Evolutionary conservation across 257 asterid species (phyloP).

Genomic region (Buddleja alternifolia): DNA sequence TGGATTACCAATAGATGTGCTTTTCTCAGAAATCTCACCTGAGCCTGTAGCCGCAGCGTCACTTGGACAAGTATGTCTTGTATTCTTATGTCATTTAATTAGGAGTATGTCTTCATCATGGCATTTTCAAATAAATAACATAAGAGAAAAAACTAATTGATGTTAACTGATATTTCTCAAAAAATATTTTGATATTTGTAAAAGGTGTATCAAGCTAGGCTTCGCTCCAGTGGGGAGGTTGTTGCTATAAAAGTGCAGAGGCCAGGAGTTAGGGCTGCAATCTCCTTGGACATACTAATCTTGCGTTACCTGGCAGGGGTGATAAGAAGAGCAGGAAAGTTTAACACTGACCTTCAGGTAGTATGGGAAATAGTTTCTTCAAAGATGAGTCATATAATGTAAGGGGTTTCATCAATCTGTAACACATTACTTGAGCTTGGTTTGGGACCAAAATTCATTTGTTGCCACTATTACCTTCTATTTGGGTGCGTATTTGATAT

Average conservation of each 20-base stretch:
- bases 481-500: conserved; percentile 4
- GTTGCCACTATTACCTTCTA: conserved; percentile 7
- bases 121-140: background rate
- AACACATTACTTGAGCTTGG: conserved; percentile 13
- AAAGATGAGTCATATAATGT: background rate
- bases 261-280: conserved; percentile 98
- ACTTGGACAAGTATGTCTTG: conserved; percentile 80
- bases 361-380: conserved; percentile 24
- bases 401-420: background rate
- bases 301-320: conserved; percentile 84
- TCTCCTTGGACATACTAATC: conserved; percentile 85
- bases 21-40: conserved; percentile 92
- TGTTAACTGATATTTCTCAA: background rate
- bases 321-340: conserved; percentile 70
- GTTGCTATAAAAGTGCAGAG: conserved; percentile 98
- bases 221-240: conserved; percentile 68
- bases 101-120: conserved; percentile 17
- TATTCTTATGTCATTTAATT: conserved; percentile 14
- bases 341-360: conserved; percentile 96
- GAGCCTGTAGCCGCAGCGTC: conserved; percentile 99
- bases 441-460: background rate
- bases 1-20: conserved; percentile 71
- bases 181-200: conserved; percentile 28
- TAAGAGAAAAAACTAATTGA: conserved; percentile 20
- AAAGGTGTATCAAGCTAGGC: conserved; percentile 98